Conservation (phyloP, 1,139 yeast genomes). For the Magnusiomyces clavatus region DNA sequence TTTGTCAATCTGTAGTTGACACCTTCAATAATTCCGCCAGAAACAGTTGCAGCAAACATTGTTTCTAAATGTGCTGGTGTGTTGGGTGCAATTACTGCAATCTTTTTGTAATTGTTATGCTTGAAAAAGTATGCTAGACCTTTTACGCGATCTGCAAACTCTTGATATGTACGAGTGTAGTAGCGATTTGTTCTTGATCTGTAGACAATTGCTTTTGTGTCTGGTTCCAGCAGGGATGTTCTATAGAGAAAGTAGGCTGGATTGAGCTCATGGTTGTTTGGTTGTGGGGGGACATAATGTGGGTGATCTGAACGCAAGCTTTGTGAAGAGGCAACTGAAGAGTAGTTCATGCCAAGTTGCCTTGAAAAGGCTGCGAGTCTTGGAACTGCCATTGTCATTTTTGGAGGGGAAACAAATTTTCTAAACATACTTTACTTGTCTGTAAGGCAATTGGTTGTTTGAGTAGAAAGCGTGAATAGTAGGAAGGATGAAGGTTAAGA, state of each 20-base stretch:
- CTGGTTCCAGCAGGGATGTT: constrained; percentile 32
- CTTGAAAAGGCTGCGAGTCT: not conserved
- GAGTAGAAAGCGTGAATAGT: no score
- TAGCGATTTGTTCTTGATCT: constrained; percentile 22
- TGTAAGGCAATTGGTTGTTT: no score
- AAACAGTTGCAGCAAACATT: constrained; percentile 31
- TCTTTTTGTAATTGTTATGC: constrained; percentile 23
- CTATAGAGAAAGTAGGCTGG: constrained; percentile 33
- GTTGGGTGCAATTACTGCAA: constrained; percentile 33
- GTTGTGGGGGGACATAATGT: constrained; percentile 6
- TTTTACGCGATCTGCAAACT: constrained; percentile 28
- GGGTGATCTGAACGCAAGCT: constrained; percentile 3
- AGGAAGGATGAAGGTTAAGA: no score
- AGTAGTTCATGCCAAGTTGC: not conserved
- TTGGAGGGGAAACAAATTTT: no score
- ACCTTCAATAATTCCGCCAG: constrained; percentile 32
- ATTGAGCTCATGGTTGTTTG: constrained; percentile 29
- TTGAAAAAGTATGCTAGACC: constrained; percentile 30
- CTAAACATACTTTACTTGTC: no score
- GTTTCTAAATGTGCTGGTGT: constrained; percentile 36
- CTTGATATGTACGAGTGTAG: constrained; percentile 26
- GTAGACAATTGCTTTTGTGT: constrained; percentile 31
- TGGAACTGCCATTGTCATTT: not conserved
- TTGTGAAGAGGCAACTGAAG: not conserved
- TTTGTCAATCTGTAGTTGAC: constrained; percentile 32